Percentiles rank a stretch among this genome's conserved stretches.
Evolutionary conservation across 2,329 filamentous ascomycete species (phyloP).

Genomic region (Penicillium aurantiogriseum): DNA sequence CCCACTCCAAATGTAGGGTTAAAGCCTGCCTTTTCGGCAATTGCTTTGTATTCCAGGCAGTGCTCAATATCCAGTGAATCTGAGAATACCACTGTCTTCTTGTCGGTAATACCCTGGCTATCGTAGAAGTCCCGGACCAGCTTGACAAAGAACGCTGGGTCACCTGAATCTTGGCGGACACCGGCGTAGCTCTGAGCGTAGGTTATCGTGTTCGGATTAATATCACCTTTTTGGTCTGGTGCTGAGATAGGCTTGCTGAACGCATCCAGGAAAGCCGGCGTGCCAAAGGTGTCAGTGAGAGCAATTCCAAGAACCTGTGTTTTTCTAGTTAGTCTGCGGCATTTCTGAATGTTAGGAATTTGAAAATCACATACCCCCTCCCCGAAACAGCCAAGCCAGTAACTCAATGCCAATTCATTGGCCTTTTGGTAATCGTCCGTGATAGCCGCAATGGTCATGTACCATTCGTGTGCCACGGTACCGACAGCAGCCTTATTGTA

Average conservation of each 20-base stretch:
- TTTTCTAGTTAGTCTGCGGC: not conserved
- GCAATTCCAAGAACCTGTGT: conserved; percentile 75
- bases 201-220: conserved; percentile 47
- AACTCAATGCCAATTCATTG: conserved; percentile 77
- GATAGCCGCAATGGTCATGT: conserved; percentile 96
- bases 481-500: conserved; percentile 82
- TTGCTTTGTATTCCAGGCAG: conserved; percentile 84
- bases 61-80: conserved; percentile 90
- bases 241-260: conserved; percentile 67
- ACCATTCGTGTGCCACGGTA: conserved; percentile 96
- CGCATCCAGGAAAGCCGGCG: conserved; percentile 78
- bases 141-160: conserved; percentile 76
- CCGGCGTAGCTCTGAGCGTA: conserved; percentile 83
- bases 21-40: conserved; percentile 77
- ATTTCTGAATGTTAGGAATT: not conserved
- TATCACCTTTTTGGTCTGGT: conserved; percentile 37
- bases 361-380: conserved; percentile 54
- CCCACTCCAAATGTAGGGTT: conserved; percentile 89
- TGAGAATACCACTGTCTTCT: conserved; percentile 91
- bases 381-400: conserved; percentile 92
- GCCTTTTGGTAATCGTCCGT: conserved; percentile 80
- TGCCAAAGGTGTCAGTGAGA: conserved; percentile 95
- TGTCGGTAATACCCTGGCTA: conserved; percentile 67
- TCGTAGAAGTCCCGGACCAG: conserved; percentile 81
- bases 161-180: conserved; percentile 86